These are phyloP conservation scores for Phytophthora constricta DNA, from an alignment of 352 stramenopile species.

Conservation along the genomic window DNA sequence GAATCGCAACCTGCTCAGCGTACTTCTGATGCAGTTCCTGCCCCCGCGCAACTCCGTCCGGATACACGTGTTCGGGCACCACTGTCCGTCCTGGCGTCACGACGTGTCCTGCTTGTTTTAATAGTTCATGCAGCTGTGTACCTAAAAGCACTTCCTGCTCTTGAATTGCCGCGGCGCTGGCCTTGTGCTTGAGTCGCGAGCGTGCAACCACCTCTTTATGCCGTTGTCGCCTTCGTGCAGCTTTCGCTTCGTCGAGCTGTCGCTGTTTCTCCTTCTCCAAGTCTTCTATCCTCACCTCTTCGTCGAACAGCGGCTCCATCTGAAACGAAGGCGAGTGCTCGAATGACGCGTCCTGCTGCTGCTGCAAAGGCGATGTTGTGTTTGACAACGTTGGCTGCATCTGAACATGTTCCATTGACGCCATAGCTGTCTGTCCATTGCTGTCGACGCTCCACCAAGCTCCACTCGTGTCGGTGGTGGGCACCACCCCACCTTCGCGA, in stretches of 20 bases:
- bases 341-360: background rate
- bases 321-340: conserved; percentile 16
- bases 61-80: conserved; percentile 2
- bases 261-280: conserved; percentile 23
- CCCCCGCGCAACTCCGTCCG: background rate
- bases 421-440: background rate
- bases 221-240: conserved; percentile 31
- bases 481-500: background rate
- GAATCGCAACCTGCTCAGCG: conserved; percentile 32
- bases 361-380: background rate
- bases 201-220: conserved; percentile 50
- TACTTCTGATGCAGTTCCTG: conserved; percentile 32
- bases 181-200: conserved; percentile 38
- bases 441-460: conserved; percentile 4
- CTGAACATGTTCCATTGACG: too few relatives aligned
- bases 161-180: conserved; percentile 32
- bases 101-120: conserved; percentile 29
- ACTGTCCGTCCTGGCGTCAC: conserved; percentile 15
- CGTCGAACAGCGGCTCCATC: conserved; percentile 33
- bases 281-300: conserved; percentile 30
- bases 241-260: conserved; percentile 31
- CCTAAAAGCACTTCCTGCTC: conserved; percentile 35
- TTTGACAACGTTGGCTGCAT: background rate
- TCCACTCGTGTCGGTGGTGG: conserved; percentile 6
- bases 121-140: conserved; percentile 32